Conservation (phyloP, 345 rosid species). For the Acer yangbiense region DNA sequence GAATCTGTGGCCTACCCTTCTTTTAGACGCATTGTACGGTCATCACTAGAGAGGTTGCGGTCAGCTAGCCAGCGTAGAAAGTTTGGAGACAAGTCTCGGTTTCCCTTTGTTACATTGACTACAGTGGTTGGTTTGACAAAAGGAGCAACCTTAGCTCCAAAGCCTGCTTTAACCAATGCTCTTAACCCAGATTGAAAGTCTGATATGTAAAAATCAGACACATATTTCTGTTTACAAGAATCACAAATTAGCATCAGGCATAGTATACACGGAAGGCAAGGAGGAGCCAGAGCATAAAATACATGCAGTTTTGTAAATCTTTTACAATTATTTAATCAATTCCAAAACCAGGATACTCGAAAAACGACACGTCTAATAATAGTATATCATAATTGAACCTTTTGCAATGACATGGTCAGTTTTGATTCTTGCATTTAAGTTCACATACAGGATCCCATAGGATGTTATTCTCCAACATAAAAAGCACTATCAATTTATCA, state of each 20-base stretch:
- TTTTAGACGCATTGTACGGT: constrained; percentile 74
- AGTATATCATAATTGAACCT: not conserved
- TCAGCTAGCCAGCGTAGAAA: constrained; percentile 82
- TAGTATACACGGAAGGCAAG: not conserved
- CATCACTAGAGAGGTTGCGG: constrained; percentile 67
- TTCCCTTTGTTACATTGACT: constrained; percentile 61
- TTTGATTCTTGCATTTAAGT: not conserved
- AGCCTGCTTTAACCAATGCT: constrained; percentile 90
- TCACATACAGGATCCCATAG: not conserved
- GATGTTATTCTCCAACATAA: not conserved
- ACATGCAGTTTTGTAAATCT: not conserved
- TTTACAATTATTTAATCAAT: not conserved
- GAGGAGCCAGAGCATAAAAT: not conserved
- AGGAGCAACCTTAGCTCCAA: constrained; percentile 87
- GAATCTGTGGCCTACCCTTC: constrained; percentile 67
- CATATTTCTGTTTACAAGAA: constrained; percentile 65
- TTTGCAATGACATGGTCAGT: not conserved
- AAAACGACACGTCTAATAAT: not conserved
- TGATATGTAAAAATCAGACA: constrained; percentile 89
- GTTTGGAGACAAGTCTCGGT: constrained; percentile 68
- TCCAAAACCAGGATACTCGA: not conserved
- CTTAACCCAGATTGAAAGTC: constrained; percentile 92
- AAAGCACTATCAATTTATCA: not conserved
- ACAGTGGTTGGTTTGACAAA: constrained; percentile 71
- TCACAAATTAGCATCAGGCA: not conserved